Evolutionary conservation across 371 early-diverging fungal genomes (phyloP).

Genomic region (Dichotomocladium elegans): DNA sequence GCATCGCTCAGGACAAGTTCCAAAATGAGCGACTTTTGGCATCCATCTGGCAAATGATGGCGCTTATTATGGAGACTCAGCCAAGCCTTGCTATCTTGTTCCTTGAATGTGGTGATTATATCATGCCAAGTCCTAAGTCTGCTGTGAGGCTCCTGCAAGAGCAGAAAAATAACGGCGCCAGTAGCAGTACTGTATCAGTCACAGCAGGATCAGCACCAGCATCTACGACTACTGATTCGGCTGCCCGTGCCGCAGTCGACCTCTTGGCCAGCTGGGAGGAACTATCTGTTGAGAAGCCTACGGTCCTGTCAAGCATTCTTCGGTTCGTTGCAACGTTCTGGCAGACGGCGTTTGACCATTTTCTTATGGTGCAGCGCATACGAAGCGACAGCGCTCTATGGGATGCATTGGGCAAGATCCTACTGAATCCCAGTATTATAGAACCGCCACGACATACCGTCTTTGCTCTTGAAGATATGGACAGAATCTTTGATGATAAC

Average conservation of each 20-base stretch:
- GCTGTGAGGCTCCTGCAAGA: conserved; percentile 51
- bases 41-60: conserved; percentile 41
- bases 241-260: conserved; percentile 36
- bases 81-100: conserved; percentile 43
- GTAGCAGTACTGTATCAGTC: conserved; percentile 28
- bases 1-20: conserved; percentile 27
- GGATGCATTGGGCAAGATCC: conserved; percentile 31
- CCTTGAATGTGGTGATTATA: conserved; percentile 45
- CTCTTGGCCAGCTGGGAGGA: conserved; percentile 30
- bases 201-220: background rate
- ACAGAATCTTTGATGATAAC: background rate
- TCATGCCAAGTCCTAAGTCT: conserved; percentile 50
- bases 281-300: conserved; percentile 31
- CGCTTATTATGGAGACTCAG: conserved; percentile 33
- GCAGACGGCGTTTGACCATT: conserved; percentile 45
- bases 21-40: conserved; percentile 27
- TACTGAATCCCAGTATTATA: conserved; percentile 25
- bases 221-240: conserved; percentile 21
- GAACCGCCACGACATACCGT: conserved; percentile 4
- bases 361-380: conserved; percentile 39
- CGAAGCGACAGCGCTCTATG: conserved; percentile 42
- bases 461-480: background rate
- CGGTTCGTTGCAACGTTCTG: conserved; percentile 45
- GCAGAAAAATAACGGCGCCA: conserved; percentile 47
- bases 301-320: conserved; percentile 32